Percentiles rank a stretch among this genome's conserved stretches.
Evolutionary conservation across 495 filamentous ascomycete genomes (phyloP).

Genomic region (Podospora conica): DNA sequence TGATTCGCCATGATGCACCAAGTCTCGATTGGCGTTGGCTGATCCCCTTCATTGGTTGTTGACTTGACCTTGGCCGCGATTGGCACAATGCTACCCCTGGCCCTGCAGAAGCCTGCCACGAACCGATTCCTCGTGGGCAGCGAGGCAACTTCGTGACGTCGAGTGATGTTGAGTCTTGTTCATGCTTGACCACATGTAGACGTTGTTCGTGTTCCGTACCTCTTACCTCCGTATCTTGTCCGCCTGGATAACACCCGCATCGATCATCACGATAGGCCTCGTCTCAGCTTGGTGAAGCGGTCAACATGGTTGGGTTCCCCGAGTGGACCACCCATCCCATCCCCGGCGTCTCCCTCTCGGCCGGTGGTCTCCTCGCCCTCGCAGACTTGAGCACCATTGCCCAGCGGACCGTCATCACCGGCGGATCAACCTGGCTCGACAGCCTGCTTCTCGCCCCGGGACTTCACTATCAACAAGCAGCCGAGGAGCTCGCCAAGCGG

Average conservation of each 20-base stretch:
- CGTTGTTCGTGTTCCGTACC: neutral
- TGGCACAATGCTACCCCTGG: neutral
- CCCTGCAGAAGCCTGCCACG: neutral
- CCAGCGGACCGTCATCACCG: constrained; percentile 48
- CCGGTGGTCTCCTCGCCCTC: constrained; percentile 48
- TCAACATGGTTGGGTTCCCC: constrained; percentile 11
- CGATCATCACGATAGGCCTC: neutral
- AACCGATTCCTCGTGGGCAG: neutral
- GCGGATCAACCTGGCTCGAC: constrained; percentile 47
- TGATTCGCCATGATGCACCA: neutral
- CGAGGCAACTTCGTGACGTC: neutral
- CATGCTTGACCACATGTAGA: neutral
- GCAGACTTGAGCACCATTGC: constrained; percentile 51
- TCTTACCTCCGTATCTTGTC: neutral
- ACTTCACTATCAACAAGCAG: constrained; percentile 54
- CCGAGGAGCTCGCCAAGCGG: constrained; percentile 36
- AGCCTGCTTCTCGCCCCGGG: constrained; percentile 52
- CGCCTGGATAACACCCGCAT: neutral
- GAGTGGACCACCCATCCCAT: constrained; percentile 18
- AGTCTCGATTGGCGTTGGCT: neutral
- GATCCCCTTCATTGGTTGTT: neutral
- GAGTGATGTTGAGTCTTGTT: neutral
- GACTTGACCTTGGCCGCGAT: neutral
- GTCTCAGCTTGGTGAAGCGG: neutral
- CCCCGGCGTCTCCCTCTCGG: constrained; percentile 37